Evolutionary conservation across 1,139 yeast genomes (phyloP), one percentile per base, ranked within the genome.

Genomic region (Saccharomyces uvarum): DNA sequence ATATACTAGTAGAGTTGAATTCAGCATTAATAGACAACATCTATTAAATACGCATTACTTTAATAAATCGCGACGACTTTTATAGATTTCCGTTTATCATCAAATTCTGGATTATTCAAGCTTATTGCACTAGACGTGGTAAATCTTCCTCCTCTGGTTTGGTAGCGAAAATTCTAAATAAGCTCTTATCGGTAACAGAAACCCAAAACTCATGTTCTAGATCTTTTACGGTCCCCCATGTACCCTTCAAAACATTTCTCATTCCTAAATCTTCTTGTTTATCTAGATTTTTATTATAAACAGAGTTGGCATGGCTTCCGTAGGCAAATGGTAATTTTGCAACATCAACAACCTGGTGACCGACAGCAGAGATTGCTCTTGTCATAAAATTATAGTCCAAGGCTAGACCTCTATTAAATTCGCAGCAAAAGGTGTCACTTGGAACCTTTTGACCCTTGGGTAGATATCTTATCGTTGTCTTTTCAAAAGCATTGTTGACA

Each of bases 401-500:
- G 52, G 75, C 73, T 24, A 75, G 57, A 7, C 80, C 73, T 68
- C 83, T 78, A 32, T 79, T 73, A 42, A 81, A 58, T 65, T 83
- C 88, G 64, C 81, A 80, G 4, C 82, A 73, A 56, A 70, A 73
- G 3, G 73, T 73, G 7, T 75, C 76, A n/a, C 68, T 65, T 3
- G 78, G 66, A 13, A 76, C 78, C 51, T 71, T 70, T 52, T 75
- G 75, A 27, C 73, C 74, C 26, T 72, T 73, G n/a, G 88, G 87
- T 46, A 79, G 72, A 61, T 73, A 73, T 32, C 69, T 70, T 50
- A 71, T 66, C 48, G 83, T 75, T 44, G 75, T 62, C 5, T 73
- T 69, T 60, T 79, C 83, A 56, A 86, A 67, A 48, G 75, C 72
- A 50, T 75, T 71, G 70, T 87, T 88, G 47, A 83, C 53, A 19